Evolutionary conservation across 805 yeast genomes (phyloP), one percentile per base, ranked within the genome.

Genomic region (Candida ficus): DNA sequence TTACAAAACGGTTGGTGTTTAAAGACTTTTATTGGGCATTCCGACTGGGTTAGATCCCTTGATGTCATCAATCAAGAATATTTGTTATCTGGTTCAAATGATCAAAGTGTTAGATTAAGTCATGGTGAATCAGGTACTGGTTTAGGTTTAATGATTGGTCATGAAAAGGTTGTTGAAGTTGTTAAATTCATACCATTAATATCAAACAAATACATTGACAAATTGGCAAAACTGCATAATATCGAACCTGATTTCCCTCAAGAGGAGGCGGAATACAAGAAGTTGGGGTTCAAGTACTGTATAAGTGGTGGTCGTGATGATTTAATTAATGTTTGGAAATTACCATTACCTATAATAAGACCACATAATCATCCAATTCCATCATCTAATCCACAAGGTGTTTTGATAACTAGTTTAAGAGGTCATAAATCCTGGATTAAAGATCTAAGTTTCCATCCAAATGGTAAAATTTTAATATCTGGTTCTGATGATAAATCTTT

Each of bases 351-450:
- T 1, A 68, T 64, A 8, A 42, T 77, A n/a, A 61, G 73, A 25
- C 73, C 80, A 3, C 76, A 75, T 50, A 59, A 77, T 20, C 63
- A 69, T 17, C 83, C 84, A 7, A 62, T 75, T 31, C 84, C 88
- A 0, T 62, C 78, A 0, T 60, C 74, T 17, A 73, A 78, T 51
- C 77, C 84, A 1, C 76, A 79, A 35, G 91, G 85, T 3, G 71
- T 68, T 50, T 63, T 76, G 20, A 52, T 87, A 1, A 67, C 70
- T 19, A 77, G 78, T 16, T 62, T 87, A 10, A 53, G 63, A 7
- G 96, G 93, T 3, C 97, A 90, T 60, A 76, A 78, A 37, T 84
- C 93, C 9, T 90, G 98, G 98, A 83, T 91, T 1, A 75, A 83
- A 45, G 74, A 78, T 7, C 52, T 89, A 6, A 65, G 66, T 9